A percentile compares a stretch with the other conserved stretches of the same genome.
Evolutionary conservation across 805 yeast species (phyloP).

Genomic region (Wickerhamomyces canadensis): DNA sequence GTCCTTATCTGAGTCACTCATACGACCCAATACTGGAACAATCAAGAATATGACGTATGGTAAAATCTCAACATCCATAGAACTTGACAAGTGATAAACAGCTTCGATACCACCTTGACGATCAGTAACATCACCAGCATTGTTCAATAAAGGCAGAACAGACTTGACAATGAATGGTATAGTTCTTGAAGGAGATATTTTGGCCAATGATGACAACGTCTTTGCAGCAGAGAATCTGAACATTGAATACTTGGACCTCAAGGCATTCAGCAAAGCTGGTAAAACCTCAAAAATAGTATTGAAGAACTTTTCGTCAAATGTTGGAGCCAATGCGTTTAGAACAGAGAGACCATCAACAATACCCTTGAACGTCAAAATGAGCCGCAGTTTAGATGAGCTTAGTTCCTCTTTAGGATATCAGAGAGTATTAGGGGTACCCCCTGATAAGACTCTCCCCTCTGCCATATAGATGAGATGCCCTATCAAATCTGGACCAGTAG

Average conservation of each 20-base stretch:
- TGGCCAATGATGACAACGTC: constrained; percentile 76
- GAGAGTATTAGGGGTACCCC: too few species aligned
- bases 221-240: constrained; percentile 87
- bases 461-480: too few species aligned
- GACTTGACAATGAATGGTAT: constrained; percentile 76
- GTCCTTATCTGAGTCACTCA: constrained; percentile 92
- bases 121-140: constrained; percentile 60
- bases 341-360: constrained; percentile 85
- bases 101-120: constrained; percentile 95
- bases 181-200: constrained; percentile 59
- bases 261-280: constrained; percentile 44
- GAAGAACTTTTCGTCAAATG: constrained; percentile 44
- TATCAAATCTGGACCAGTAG: too few species aligned
- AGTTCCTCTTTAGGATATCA: too few species aligned
- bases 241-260: constrained; percentile 72
- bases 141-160: constrained; percentile 74
- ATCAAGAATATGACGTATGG: constrained; percentile 94
- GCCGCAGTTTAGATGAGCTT: too few species aligned
- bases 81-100: constrained; percentile 73
- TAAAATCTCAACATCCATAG: constrained; percentile 83
- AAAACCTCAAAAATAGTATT: constrained; percentile 46
- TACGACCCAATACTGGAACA: constrained; percentile 94
- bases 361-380: too few species aligned
- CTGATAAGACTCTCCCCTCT: too few species aligned
- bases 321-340: constrained; percentile 65